Evolutionary conservation across 768 basidiomycete species (phyloP).

Genomic region (Amanita phalloides): DNA sequence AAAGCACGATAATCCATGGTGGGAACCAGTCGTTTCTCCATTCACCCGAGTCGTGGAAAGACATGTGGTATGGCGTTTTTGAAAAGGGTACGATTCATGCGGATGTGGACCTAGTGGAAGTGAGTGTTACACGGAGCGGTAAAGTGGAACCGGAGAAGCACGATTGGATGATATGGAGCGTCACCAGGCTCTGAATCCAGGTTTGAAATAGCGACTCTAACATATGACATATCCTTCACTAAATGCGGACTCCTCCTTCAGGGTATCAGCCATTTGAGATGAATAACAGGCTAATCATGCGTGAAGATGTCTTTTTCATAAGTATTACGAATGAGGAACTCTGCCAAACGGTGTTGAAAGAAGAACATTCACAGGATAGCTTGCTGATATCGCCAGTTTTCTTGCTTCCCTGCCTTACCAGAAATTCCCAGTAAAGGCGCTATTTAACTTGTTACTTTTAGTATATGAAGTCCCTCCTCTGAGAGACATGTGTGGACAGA

Average conservation of each 20-base stretch:
- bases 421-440: not conserved
- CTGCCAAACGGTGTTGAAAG: too few relatives aligned
- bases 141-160: not conserved
- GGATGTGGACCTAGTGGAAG: slow-evolving; percentile 11
- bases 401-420: too few relatives aligned
- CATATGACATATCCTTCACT: not conserved
- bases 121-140: slow-evolving; percentile 22
- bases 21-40: slow-evolving; percentile 23
- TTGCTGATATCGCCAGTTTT: too few relatives aligned
- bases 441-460: too few relatives aligned
- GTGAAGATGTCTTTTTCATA: too few relatives aligned
- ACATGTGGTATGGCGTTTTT: slow-evolving; percentile 27
- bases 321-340: too few relatives aligned
- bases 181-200: slow-evolving; percentile 7
- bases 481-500: too few relatives aligned
- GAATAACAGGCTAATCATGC: too few relatives aligned
- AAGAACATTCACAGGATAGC: too few relatives aligned
- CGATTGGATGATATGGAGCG: slow-evolving; percentile 9
- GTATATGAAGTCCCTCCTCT: too few relatives aligned
- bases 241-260: too few relatives aligned
- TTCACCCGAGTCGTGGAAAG: slow-evolving; percentile 22
- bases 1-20: slow-evolving; percentile 13
- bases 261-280: too few relatives aligned
- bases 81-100: slow-evolving; percentile 16
- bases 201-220: not conserved